Evolutionary conservation across 768 basidiomycete species (phyloP).

Genomic region (Arthromyces matolae): DNA sequence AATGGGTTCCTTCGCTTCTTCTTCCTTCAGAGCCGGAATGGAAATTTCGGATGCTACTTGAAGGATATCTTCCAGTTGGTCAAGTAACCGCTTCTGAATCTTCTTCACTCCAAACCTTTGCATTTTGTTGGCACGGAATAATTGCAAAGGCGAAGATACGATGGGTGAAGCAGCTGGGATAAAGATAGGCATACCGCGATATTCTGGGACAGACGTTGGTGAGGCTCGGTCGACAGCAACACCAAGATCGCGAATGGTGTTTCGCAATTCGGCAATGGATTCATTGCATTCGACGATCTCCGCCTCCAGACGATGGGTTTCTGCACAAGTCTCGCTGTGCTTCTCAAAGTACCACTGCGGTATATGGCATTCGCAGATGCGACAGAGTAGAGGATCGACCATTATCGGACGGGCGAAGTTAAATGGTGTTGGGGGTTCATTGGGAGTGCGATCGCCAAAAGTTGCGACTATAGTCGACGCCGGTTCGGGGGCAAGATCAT

Average conservation of each 20-base stretch:
- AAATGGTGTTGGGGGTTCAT: constrained; percentile 63
- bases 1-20: constrained; percentile 87
- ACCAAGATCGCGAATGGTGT: constrained; percentile 77
- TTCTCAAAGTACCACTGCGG: constrained; percentile 99
- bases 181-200: constrained; percentile 85
- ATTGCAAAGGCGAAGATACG: constrained; percentile 69
- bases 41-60: constrained; percentile 77
- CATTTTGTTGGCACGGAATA: constrained; percentile 76
- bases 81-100: constrained; percentile 74
- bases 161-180: constrained; percentile 68
- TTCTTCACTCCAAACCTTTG: constrained; percentile 78
- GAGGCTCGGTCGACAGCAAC: constrained; percentile 73
- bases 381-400: constrained; percentile 83
- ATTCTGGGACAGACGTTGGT: constrained; percentile 66
- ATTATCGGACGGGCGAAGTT: constrained; percentile 77
- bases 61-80: constrained; percentile 84
- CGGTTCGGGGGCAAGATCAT: constrained; percentile 41
- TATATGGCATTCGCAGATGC: constrained; percentile 95
- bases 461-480: constrained; percentile 37
- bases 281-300: constrained; percentile 95
- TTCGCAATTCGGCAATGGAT: constrained; percentile 80
- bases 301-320: constrained; percentile 93
- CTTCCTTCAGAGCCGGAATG: constrained; percentile 86
- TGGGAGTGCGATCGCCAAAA: constrained; percentile 29
- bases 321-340: constrained; percentile 98